Evolutionary conservation across 768 basidiomycete genomes (phyloP), one percentile per base, ranked within the genome.

Genomic region (Mycena indigotica): DNA sequence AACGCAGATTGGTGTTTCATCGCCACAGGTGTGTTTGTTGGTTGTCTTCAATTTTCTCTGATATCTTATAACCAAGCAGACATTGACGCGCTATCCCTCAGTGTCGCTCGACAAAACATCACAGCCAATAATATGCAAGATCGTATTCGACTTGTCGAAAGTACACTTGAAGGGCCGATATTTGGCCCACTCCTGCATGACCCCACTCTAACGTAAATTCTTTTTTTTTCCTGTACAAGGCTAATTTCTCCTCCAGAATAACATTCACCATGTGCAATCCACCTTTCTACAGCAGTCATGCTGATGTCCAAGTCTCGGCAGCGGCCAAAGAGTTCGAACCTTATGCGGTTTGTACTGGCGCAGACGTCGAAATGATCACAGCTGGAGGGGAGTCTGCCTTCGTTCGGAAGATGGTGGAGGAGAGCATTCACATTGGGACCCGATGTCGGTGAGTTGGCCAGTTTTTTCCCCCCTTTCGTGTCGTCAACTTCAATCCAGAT

Each of bases 201-300:
- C 19, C 41, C 52, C 3, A 46, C 35, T n/a, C 12, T 19, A 3
- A 51, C 35, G 50, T 59, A 50, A 32, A 10, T 28, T 6, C 28
- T 21, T 35, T 17, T 4, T 48, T 35, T 25, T 39, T 35, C 25
- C 28, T 6, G 39, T 10, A 2, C 12, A 29, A 44, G 6, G 53
- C 28, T 28, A 16, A 39, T 40, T 56, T 25, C 3, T 4, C 12
- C 6, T 10, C 12, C 52, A 85, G 83, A 3, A 84, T 86, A 65
- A 84, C 89, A 56, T 93, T 96, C 62, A 85, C 87, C 0, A 93
- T 98, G 86, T 98, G 95, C 73, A 99, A 98, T 70, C 96, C 96
- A 0, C 96, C 96, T 0, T 99, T 99, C 72, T 98, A 97, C 67
- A 69, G 77, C n/a, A 90, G 86, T 55, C 66, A 70, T 1, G 83